Base-by-base conservation (phyloP, 345 rosid species). In the Pistacia integerrima region DNA sequence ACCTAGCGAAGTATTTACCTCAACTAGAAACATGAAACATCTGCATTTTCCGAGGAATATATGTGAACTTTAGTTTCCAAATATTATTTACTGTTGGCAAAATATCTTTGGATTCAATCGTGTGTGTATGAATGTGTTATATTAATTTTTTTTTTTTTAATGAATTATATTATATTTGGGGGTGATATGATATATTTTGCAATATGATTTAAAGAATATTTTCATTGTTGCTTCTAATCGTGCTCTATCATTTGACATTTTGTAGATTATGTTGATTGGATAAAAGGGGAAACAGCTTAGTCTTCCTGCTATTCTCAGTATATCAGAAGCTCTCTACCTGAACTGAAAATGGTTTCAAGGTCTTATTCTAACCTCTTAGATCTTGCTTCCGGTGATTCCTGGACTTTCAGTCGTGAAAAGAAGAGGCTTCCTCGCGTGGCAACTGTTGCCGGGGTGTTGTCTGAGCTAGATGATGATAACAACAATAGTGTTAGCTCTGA, bases 281-380 rank as follows among this genome's bases (percentile, higher is more conserved):
- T 65, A 12, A 65, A 69, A 51, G 58, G 56, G 36, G 64, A 64
- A 75, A 18, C 61, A 35, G 25, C 11, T 75, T 35, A 66, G 75
- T 36, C 51, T 20, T 48, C 64, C 30, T 72, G 63, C 57, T 64
- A 68, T 25, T 76, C 57, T 82, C 75, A 30, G 35, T 30, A 70
- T 74, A 54, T 22, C 57, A 22, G 41, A 73, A 78, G 60, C 72
- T 71, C 35, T 54, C 14, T 17, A 13, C 48, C 65, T 20, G 54
- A 44, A 70, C 77, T 65, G 51, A 25, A 55, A 17, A 94, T 95
- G 99, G 91, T 79, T 72, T 95, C 99, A 44, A 91, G 94, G 86
- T 95, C 99, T 49, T 93, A 91, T 74, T 95, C 98, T 33, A 95
- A 95, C 81, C 97, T 95, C 77, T 83, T 93, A 74, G 99, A 93